Evolutionary conservation across 768 basidiomycete species (phyloP).

Genomic region (Tylopilus sp.): DNA sequence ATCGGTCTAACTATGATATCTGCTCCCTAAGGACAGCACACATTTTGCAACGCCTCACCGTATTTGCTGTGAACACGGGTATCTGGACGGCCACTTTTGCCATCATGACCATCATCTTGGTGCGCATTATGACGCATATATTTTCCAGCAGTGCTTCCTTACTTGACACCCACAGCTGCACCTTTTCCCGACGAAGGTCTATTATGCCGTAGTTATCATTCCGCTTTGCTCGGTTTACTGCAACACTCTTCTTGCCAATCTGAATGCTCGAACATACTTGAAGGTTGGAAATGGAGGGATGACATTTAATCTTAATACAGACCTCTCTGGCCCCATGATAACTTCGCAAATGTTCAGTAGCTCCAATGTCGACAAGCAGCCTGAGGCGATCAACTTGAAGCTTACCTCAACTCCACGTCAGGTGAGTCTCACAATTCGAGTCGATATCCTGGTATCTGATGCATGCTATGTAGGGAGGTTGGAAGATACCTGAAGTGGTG

Average conservation of each 20-base stretch:
- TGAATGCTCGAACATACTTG: background rate
- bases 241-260: background rate
- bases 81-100: background rate
- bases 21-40: background rate
- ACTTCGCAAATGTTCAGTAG: too few species aligned
- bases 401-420: too few species aligned
- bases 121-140: background rate
- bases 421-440: too few species aligned
- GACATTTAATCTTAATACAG: background rate
- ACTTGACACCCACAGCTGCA: background rate
- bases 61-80: background rate
- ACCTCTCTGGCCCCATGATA: background rate
- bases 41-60: background rate
- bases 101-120: background rate
- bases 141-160: background rate
- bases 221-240: constrained; percentile 1
- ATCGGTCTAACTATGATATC: background rate
- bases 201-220: background rate
- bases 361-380: too few species aligned
- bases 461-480: too few species aligned
- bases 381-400: too few species aligned
- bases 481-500: too few species aligned
- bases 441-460: too few species aligned
- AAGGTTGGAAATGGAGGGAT: background rate
- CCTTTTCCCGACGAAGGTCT: background rate